Percentiles rank a stretch among this genome's conserved stretches.
Evolutionary conservation across 768 basidiomycete species (phyloP).

Genomic region (Tylopilus felleus): DNA sequence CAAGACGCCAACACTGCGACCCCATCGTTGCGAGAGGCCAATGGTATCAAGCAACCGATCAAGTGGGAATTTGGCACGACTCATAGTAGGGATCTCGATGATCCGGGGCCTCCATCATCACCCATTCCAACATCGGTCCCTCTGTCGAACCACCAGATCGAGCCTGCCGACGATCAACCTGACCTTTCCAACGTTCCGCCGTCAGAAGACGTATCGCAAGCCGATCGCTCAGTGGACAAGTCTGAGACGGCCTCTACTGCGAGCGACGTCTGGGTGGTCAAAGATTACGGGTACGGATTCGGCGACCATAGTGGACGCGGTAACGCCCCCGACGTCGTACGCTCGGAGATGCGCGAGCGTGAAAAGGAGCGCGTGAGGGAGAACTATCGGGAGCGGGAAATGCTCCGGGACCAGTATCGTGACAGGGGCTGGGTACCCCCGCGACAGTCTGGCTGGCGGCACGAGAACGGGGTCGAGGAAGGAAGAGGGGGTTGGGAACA

Average conservation of each 20-base stretch:
- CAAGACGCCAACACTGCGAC: neutral
- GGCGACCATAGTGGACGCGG: slow-evolving; percentile 42
- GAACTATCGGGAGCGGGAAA: slow-evolving; percentile 11
- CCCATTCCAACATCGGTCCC: neutral
- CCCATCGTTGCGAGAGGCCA: slow-evolving; percentile 3
- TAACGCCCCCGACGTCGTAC: slow-evolving; percentile 29
- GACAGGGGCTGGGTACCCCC: slow-evolving; percentile 19
- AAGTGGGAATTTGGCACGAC: slow-evolving; percentile 64
- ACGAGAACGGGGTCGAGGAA: slow-evolving; percentile 27
- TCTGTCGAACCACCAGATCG: neutral
- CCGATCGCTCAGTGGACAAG: slow-evolving; percentile 4
- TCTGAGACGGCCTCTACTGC: slow-evolving; percentile 15
- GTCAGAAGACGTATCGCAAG: neutral
- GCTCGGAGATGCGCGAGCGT: slow-evolving; percentile 30
- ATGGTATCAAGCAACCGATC: slow-evolving; percentile 15
- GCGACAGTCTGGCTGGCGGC: slow-evolving; percentile 21
- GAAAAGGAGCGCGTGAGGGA: slow-evolving; percentile 20
- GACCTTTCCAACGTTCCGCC: neutral
- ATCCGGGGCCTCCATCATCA: neutral
- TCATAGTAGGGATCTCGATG: slow-evolving; percentile 6
- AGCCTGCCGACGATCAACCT: neutral
- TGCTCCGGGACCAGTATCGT: slow-evolving; percentile 9
- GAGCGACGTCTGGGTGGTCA: slow-evolving; percentile 50
- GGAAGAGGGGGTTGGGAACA: slow-evolving; percentile 24
- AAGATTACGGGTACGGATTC: slow-evolving; percentile 64